Percentiles rank a stretch among this genome's conserved stretches.
Evolutionary conservation across 768 basidiomycete species (phyloP).

Genomic region (Solioccasus polychromus): DNA sequence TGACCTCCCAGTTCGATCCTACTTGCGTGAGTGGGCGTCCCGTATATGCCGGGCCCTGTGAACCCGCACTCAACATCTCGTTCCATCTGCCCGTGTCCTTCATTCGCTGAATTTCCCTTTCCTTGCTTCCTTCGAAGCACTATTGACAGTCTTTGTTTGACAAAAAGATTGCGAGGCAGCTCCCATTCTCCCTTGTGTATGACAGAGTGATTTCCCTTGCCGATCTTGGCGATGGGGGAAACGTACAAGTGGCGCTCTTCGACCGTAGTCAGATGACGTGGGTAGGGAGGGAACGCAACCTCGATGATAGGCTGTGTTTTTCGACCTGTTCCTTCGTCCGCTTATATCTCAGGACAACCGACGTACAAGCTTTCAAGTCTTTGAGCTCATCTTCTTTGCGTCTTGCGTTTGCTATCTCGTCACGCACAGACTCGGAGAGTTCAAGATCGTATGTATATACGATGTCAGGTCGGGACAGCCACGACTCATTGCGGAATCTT

Average conservation of each 20-base stretch:
- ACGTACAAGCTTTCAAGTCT: slow-evolving; percentile 13
- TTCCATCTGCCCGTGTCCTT: slow-evolving; percentile 24
- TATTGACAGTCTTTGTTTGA: slow-evolving; percentile 31
- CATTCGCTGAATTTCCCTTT: slow-evolving; percentile 18
- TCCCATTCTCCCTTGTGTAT: slow-evolving; percentile 53
- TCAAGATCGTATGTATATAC: slow-evolving; percentile 32
- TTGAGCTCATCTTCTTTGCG: slow-evolving; percentile 7
- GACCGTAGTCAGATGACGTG: slow-evolving; percentile 16
- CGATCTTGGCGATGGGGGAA: slow-evolving; percentile 34
- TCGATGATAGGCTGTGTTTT: slow-evolving; percentile 27
- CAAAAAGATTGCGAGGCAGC: slow-evolving; percentile 42
- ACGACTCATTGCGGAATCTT: slow-evolving; percentile 8
- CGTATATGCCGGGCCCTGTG: slow-evolving; percentile 7
- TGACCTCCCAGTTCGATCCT: slow-evolving; percentile 12
- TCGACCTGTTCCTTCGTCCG: slow-evolving; percentile 18
- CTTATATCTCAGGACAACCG: slow-evolving; percentile 20
- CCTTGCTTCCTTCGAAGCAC: slow-evolving; percentile 37
- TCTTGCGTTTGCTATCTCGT: slow-evolving; percentile 2
- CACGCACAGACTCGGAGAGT: not conserved
- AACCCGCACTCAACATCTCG: slow-evolving; percentile 11
- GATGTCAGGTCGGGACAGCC: slow-evolving; percentile 32
- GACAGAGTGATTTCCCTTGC: slow-evolving; percentile 50
- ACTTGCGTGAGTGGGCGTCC: not conserved
- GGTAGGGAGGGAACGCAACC: slow-evolving; percentile 28
- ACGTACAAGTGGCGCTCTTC: slow-evolving; percentile 51